Evolutionary conservation across 768 basidiomycete genomes (phyloP), one percentile per base, ranked within the genome.

Genomic region (Tricholoma sp.): DNA sequence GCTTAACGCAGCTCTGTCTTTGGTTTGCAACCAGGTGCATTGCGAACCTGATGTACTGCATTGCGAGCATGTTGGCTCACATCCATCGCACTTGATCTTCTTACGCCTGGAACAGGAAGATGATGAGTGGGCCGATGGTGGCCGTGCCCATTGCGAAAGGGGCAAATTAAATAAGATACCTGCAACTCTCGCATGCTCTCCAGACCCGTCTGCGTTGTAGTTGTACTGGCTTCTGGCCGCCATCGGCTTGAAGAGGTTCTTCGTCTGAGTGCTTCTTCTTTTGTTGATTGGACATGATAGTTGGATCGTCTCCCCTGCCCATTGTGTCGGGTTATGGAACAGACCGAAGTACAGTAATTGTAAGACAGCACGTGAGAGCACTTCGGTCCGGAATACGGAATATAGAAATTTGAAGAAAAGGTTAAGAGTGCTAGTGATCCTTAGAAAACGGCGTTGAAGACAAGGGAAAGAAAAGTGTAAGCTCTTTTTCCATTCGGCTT

Each of bases 31-130:
- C 91, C 91, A 94, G 45, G 88, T 90, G 67, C 91, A 94, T 63
- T 85, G 82, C 0, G 88, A 86, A 47, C 83, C 84, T 6, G 89
- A 87, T 43, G 82, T 74, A 16, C 82, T 69, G 67, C 91, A 94
- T 66, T 93, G 91, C 0, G 89, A 86, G 64, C 91, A 94, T 10
- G 86, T 88, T 11, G 91, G 91, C 67, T 94, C 91, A 64, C 77
- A 82, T 61, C 91, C 91, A 74, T 94, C 91, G 72, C 91, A 94
- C 70, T 94, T 94, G 69, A 94, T 92, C 80, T 94, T 94, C 83
- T 93, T 93, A 62, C 90, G 85, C 60, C 91, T 91, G 69, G 57
- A 39, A 63, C 55, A 61, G 60, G 57, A 55, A 55, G 53, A 61
- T 55, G 55, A 57, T 56, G 52, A 41, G 50, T 43, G 34, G 61